phyloP scores from a whole-genome alignment of 306 rosid genomes.

The Cicer yamashitae region DNA sequence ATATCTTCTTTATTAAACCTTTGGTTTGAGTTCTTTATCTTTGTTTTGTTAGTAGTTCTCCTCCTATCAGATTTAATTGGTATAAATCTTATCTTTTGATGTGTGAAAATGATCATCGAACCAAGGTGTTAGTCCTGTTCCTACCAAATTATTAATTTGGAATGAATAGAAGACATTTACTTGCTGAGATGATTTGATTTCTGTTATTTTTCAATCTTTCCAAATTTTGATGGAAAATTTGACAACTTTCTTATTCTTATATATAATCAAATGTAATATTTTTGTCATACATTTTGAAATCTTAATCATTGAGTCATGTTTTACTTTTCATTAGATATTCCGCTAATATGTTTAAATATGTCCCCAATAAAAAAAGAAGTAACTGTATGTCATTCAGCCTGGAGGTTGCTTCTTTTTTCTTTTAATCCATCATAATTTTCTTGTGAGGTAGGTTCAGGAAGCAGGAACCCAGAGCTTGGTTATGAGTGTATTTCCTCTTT shows the following conservation, averaged over 20 bases:
- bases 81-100: conserved; percentile 5
- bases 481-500: conserved; percentile 61
- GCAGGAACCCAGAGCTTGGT: conserved; percentile 49
- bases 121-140: conserved; percentile 19
- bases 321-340: conserved; percentile 25
- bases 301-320: conserved; percentile 12
- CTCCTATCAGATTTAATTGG: conserved; percentile 31
- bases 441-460: conserved; percentile 48
- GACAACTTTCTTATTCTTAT: conserved; percentile 11
- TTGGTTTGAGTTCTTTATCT: conserved; percentile 9
- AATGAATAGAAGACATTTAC: background rate
- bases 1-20: background rate
- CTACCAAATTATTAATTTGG: conserved; percentile 24
- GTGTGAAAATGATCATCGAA: conserved; percentile 4
- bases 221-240: conserved; percentile 33
- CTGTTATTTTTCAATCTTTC: conserved; percentile 1
- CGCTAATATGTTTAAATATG: conserved; percentile 28
- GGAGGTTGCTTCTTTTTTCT: background rate
- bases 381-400: conserved; percentile 3
- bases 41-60: background rate
- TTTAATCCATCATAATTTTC: conserved; percentile 30
- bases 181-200: conserved; percentile 3
- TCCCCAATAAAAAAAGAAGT: background rate
- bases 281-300: conserved; percentile 7
- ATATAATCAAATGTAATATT: conserved; percentile 6